Percentiles rank a stretch among this genome's conserved stretches.
Conservation (phyloP, 2,329 filamentous ascomycete genomes). For the Botrytis elliptica region DNA sequence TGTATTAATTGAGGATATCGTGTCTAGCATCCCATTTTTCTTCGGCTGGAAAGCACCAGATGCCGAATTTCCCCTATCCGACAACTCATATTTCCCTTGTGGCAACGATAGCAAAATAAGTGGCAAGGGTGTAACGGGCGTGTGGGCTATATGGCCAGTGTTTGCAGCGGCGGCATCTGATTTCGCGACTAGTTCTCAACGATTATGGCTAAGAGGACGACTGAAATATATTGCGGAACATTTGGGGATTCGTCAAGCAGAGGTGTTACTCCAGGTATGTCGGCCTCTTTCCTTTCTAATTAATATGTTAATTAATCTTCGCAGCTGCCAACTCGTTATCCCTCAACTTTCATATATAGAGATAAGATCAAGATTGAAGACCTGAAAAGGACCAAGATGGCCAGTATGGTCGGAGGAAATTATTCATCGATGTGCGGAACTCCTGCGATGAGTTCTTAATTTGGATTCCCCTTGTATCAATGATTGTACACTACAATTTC, state of each 20-base stretch:
- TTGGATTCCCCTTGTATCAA: not conserved
- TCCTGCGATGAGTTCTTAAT: not conserved
- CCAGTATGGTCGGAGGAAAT: not conserved
- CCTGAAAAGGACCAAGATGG: not conserved
- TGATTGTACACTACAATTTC: not conserved
- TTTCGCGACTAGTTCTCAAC: constrained; percentile 29
- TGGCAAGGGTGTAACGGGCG: constrained; percentile 28
- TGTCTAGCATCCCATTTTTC: constrained; percentile 59
- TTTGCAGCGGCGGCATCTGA: constrained; percentile 31
- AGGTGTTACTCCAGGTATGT: constrained; percentile 28
- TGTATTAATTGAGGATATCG: constrained; percentile 55
- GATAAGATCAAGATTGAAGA: constrained; percentile 4
- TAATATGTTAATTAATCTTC: not conserved
- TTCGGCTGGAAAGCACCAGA: constrained; percentile 47
- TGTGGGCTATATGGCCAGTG: constrained; percentile 33
- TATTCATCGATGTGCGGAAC: too few species aligned
- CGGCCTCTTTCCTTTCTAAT: not conserved
- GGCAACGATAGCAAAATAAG: constrained; percentile 42
- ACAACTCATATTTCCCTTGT: constrained; percentile 50
- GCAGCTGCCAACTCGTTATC: constrained; percentile 10
- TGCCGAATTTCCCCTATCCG: constrained; percentile 30
- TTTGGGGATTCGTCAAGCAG: constrained; percentile 32
- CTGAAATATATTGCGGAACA: constrained; percentile 30
- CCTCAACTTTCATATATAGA: constrained; percentile 13
- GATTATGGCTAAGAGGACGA: constrained; percentile 28